Conservation (phyloP, 257 asterid species). For the Lithospermum erythrorhizon region DNA sequence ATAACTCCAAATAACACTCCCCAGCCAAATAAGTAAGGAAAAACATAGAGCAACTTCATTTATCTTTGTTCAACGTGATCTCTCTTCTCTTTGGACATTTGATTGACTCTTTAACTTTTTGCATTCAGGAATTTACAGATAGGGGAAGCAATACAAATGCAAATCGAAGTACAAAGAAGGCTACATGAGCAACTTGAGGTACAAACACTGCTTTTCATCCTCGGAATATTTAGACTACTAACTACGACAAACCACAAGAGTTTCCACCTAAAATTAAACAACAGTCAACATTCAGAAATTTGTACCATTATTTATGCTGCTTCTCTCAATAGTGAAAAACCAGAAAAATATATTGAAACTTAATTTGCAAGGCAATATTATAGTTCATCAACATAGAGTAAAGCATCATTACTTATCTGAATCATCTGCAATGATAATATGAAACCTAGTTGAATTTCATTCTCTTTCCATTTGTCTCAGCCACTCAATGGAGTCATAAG, state of each 20-base stretch:
- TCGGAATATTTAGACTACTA: not conserved
- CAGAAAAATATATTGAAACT: not conserved
- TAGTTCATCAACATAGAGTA: not conserved
- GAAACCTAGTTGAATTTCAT: not conserved
- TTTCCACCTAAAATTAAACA: not conserved
- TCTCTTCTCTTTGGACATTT: not conserved
- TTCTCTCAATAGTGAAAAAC: not conserved
- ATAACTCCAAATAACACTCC: conserved; percentile 33
- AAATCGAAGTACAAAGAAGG: conserved; percentile 72
- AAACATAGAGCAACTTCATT: not conserved
- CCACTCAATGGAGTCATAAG: not conserved
- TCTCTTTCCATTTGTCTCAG: not conserved
- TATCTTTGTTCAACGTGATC: not conserved
- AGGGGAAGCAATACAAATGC: conserved; percentile 75
- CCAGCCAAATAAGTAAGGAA: conserved; percentile 53
- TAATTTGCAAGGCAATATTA: not conserved
- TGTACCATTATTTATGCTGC: not conserved
- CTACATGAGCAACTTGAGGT: conserved; percentile 90
- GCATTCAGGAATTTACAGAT: conserved; percentile 53
- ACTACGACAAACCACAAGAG: not conserved
- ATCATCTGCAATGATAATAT: not conserved
- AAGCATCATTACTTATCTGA: not conserved
- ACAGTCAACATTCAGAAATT: not conserved
- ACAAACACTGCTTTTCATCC: conserved; percentile 4
- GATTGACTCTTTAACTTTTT: conserved; percentile 12